Conservation (phyloP, 805 yeast genomes). For the Saccharomycopsis schoenii region DNA sequence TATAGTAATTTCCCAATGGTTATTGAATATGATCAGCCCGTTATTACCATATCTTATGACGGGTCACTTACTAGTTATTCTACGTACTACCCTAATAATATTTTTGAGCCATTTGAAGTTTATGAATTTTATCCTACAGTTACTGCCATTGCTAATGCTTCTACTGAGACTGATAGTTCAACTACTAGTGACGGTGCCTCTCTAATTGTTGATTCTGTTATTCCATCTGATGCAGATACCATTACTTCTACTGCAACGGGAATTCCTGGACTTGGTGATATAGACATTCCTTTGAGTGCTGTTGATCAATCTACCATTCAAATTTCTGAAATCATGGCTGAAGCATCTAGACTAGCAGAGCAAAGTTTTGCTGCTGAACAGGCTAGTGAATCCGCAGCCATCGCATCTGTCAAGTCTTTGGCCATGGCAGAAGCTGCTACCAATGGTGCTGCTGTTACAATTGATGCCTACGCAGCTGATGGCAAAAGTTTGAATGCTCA, state of each 20-base stretch:
- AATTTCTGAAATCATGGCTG: not conserved
- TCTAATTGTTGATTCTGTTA: not conserved
- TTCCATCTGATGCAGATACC: not conserved
- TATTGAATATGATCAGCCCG: not conserved
- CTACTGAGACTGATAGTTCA: not conserved
- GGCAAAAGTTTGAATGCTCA: not conserved
- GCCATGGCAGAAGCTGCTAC: not conserved
- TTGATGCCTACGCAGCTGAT: not conserved
- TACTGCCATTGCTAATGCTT: not conserved
- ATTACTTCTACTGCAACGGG: not conserved
- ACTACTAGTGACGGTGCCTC: not conserved
- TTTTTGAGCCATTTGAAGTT: not conserved
- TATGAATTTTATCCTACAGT: not conserved
- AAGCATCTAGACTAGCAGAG: not conserved
- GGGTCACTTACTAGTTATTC: not conserved
- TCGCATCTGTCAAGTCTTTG: not conserved
- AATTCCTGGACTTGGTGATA: not conserved
- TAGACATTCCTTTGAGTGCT: not conserved
- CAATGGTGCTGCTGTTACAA: not conserved
- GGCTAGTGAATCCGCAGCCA: not conserved
- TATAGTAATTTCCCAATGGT: not conserved
- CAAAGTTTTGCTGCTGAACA: not conserved
- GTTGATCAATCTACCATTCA: not conserved
- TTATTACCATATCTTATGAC: not conserved
- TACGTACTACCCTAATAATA: not conserved